Conservation (phyloP, 2,329 filamentous ascomycete genomes). For the Fusarium citri region DNA sequence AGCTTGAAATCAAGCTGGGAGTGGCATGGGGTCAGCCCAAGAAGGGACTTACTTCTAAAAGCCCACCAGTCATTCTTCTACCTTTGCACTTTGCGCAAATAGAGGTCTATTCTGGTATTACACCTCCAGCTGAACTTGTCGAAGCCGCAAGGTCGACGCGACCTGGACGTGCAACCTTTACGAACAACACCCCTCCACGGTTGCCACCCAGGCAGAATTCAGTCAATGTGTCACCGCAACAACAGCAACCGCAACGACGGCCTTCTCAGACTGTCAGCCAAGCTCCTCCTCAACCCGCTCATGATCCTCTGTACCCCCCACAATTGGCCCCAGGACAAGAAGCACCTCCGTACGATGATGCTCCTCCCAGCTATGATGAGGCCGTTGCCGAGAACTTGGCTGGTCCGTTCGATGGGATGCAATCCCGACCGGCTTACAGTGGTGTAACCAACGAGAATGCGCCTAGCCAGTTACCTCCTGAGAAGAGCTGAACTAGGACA, state of each 20-base stretch:
- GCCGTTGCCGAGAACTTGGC: conserved; percentile 81
- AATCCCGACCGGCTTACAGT: conserved; percentile 74
- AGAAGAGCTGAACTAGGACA: conserved; percentile 51
- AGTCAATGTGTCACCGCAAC: conserved; percentile 25
- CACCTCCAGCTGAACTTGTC: conserved; percentile 80
- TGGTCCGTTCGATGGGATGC: conserved; percentile 73
- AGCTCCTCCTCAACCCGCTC: conserved; percentile 47
- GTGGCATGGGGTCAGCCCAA: conserved; percentile 76
- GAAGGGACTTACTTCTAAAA: conserved; percentile 42
- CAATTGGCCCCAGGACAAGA: conserved; percentile 61
- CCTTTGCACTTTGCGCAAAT: conserved; percentile 80
- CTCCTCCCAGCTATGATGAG: conserved; percentile 96
- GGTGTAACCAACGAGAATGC: conserved; percentile 72
- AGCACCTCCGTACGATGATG: conserved; percentile 71
- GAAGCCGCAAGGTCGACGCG: conserved; percentile 62
- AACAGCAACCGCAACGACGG: conserved; percentile 32
- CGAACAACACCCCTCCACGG: conserved; percentile 48
- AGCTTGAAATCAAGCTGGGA: conserved; percentile 84
- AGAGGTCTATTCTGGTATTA: conserved; percentile 88
- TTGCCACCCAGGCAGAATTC: conserved; percentile 53
- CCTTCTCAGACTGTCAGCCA: conserved; percentile 43
- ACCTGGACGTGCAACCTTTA: conserved; percentile 54
- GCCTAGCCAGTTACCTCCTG: conserved; percentile 61
- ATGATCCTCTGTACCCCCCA: conserved; percentile 69
- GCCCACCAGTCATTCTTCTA: conserved; percentile 79